Evolutionary conservation across 2,329 filamentous ascomycete genomes (phyloP), one percentile per base, ranked within the genome.

Genomic region (Paradendryphiella salina): DNA sequence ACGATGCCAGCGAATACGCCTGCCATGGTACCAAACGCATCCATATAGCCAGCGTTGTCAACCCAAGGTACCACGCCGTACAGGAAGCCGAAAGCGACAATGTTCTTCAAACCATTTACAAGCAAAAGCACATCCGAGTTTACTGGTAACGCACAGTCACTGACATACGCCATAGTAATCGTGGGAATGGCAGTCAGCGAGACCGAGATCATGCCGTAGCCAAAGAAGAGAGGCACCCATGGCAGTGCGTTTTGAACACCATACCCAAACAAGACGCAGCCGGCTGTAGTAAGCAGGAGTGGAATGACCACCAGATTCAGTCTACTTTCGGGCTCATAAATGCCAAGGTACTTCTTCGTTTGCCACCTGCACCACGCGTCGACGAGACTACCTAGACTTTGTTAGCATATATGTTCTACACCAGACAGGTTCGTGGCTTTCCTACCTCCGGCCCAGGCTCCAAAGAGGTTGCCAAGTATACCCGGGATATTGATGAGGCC

Each of bases 1-100:
- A 75, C 64, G 11, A 75, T 62, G 3, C 58, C 61, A 5, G 72
- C 70, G 39, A 65, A 75, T 4, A 76, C 59, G 2, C 70, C 73
- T 3, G 71, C 71, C 51, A 74, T 67, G 5, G 71, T 69, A 9
- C 73, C 73, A 49, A 74, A 76, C 11, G 61, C 57, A 37, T 69
- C 59, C 9, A 69, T 56, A 54, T 74, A 74, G 3, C 73, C 73
- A 17, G 62, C 59, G 31, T 67, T 47, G 6, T 60, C 58, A 7
- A 73, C 71, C 77, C 76, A 79, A 1, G 75, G 75, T 3, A 77
- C 64, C 17, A 79, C 70, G 1, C 72, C 77, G 38, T 78, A 77
- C 13, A 78, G 55, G 53, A 79, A 78, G 2, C 76, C 76, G 52
- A 79, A 80, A 4, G 76, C 75, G 5, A 79, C 75, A 21, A 79